Base-by-base conservation (phyloP, 2,329 filamentous ascomycete species). In the Camillea tinctor region DNA sequence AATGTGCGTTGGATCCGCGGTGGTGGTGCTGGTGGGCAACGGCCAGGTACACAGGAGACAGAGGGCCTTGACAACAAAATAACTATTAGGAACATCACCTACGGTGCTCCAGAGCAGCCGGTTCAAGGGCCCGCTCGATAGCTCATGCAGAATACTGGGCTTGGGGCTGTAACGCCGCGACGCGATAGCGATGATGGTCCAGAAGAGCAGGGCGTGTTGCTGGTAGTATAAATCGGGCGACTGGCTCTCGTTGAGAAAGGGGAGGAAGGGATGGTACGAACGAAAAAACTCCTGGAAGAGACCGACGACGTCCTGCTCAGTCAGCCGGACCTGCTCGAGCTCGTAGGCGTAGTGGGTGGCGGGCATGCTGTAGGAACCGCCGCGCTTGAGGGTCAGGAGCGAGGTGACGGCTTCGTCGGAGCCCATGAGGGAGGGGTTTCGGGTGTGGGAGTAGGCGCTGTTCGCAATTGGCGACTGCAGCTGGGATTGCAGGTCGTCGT, bases 11-110 rank as follows among this genome's bases (percentile, higher is more conserved):
- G 90, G 90, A 67, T 95, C 91, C 7, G 88, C 88, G 5, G 89
- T 88, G 1, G 90, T 92, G 4, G 88, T 91, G 74, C 89, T 92
- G n/a, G 88, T 92, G 0, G 91, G 91, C 44, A 94, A 76, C 5
- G 91, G 91, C 91, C 91, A 95, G 4, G 89, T 91, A 73, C 91
- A 94, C 50, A 93, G 76, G 59, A 95, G 76, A 69, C 90, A 93
- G 67, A 94, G 80, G 1, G 90, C 91, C 77, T 94, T 93, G 72
- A 93, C 89, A 61, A 92, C 88, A 70, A 89, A 89, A 73, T 93
- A 91, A 66, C 86, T 91, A 70, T 89, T 90, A 1, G 91, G 90
- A 0, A 92, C 89, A 62, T 91, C 88, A 22, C 88, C 87, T 53
- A 94, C 86, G 1, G 90, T 93, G 50, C 84, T 84, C 90, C 91